Percentiles rank a stretch among this genome's conserved stretches.
These are phyloP conservation scores for Rubia tinctorum DNA, from an alignment of 305 asterid species.

Conservation along the genomic window DNA sequence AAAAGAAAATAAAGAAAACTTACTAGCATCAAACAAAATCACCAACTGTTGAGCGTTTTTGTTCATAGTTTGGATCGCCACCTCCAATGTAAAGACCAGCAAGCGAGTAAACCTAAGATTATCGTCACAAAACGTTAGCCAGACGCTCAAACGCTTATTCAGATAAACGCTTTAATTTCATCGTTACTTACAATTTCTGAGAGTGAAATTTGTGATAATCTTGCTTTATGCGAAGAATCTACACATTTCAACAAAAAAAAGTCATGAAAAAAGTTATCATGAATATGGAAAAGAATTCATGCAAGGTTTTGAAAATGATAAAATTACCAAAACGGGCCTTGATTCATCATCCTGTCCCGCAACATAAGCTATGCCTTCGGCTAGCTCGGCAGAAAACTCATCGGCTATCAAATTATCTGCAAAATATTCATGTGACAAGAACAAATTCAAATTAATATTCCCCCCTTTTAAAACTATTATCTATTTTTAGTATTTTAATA, in stretches of 20 bases:
- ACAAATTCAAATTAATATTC: neutral
- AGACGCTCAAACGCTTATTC: no score
- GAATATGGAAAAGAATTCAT: neutral
- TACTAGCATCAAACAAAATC: constrained; percentile 89
- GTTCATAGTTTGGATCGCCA: constrained; percentile 79
- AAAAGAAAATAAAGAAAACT: constrained; percentile 21
- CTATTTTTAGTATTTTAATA: neutral
- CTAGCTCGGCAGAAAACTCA: constrained; percentile 90
- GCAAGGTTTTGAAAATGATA: neutral
- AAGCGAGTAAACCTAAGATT: constrained; percentile 58
- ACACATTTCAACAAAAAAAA: neutral
- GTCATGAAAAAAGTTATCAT: neutral
- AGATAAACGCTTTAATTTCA: no score
- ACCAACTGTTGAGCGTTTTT: constrained; percentile 76
- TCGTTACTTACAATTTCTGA: constrained; percentile 60
- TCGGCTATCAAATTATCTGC: constrained; percentile 83
- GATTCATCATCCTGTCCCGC: constrained; percentile 89
- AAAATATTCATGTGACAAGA: neutral
- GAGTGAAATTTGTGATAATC: constrained; percentile 87
- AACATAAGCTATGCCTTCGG: constrained; percentile 88
- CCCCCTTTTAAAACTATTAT: neutral
- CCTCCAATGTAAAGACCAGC: constrained; percentile 88
- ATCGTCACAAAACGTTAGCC: neutral
- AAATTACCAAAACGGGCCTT: constrained; percentile 76
- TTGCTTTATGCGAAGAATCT: constrained; percentile 91